Evolutionary conservation across 2,329 filamentous ascomycete genomes (phyloP).

Genomic region (Chaetomiaceae sp.): DNA sequence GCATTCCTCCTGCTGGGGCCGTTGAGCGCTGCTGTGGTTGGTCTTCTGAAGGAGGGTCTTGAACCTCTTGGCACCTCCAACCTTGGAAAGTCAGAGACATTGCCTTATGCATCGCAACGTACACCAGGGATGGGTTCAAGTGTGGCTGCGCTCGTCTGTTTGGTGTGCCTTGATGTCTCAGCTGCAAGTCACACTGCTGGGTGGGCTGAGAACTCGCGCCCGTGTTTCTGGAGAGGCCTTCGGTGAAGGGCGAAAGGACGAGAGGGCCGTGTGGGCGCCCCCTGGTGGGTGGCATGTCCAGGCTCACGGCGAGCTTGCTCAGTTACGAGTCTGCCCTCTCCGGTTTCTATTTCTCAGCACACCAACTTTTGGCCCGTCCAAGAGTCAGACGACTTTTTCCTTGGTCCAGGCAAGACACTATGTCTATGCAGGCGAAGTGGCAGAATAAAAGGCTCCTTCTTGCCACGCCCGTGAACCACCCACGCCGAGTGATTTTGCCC

Average conservation of each 20-base stretch:
- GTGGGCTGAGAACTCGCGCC: conserved; percentile 13
- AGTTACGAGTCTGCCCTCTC: background rate
- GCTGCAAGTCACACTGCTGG: conserved; percentile 30
- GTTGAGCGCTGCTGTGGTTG: background rate
- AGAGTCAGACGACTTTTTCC: conserved; percentile 27
- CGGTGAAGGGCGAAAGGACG: conserved; percentile 23
- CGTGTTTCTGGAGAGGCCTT: conserved; percentile 22
- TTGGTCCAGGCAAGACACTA: background rate
- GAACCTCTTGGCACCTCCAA: background rate
- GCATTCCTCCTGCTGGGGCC: conserved; percentile 4
- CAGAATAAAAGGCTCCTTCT: background rate
- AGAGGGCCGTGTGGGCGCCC: conserved; percentile 13
- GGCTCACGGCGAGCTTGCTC: background rate
- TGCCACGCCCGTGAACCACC: conserved; percentile 1
- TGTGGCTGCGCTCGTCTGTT: conserved; percentile 19
- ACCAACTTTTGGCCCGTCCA: conserved; percentile 22
- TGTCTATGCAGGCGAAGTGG: background rate
- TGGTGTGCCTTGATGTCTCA: conserved; percentile 34
- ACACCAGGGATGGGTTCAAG: background rate
- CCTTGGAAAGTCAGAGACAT: conserved; percentile 4
- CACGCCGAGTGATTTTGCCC: background rate
- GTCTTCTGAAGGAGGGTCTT: too few species aligned
- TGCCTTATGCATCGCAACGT: too few species aligned
- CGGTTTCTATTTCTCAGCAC: conserved; percentile 21
- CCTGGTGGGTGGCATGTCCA: background rate